A percentile compares a stretch with the other conserved stretches of the same genome.
These are phyloP conservation scores for Apiotrichum mycotoxinovorans DNA, from an alignment of 1,284 basidiomycete species.

Conservation along the genomic window DNA sequence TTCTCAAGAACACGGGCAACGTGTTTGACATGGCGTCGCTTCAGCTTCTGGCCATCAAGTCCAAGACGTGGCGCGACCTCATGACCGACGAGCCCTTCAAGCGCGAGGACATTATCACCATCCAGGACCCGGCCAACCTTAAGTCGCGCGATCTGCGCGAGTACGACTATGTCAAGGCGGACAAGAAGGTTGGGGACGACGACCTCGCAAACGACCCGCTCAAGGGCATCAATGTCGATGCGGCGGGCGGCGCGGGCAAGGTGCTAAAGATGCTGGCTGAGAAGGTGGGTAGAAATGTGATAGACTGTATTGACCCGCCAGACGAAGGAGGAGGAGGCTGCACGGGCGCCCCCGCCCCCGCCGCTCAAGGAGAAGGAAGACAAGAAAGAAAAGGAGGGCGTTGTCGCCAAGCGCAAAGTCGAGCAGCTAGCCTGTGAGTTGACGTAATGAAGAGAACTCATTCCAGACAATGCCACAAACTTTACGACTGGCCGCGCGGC, in stretches of 20 bases:
- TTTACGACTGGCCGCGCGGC: constrained; percentile 87
- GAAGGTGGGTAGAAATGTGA: constrained; percentile 35
- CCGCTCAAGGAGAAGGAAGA: constrained; percentile 12
- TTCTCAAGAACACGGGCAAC: constrained; percentile 70
- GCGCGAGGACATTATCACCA: constrained; percentile 84
- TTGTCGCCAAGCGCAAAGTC: constrained; percentile 39
- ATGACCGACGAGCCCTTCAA: constrained; percentile 80
- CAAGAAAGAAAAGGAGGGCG: constrained; percentile 46
- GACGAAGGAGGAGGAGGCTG: constrained; percentile 33
- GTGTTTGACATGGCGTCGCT: constrained; percentile 55
- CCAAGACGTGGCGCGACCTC: constrained; percentile 69
- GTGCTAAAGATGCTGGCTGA: constrained; percentile 50
- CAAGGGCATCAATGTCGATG: constrained; percentile 51
- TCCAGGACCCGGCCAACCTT: constrained; percentile 59
- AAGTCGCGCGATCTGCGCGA: constrained; percentile 46
- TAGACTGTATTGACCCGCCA: constrained; percentile 1
- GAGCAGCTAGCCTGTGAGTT: constrained; percentile 43
- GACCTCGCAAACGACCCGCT: constrained; percentile 45
- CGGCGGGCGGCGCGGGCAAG: constrained; percentile 50
- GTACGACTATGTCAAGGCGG: constrained; percentile 51
- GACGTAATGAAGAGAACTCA: background rate
- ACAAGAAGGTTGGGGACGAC: constrained; percentile 45
- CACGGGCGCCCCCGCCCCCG: background rate
- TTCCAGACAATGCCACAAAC: constrained; percentile 79
- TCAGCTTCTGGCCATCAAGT: constrained; percentile 65